Conservation (phyloP, 768 basidiomycete species). For the Ramaria sp. region DNA sequence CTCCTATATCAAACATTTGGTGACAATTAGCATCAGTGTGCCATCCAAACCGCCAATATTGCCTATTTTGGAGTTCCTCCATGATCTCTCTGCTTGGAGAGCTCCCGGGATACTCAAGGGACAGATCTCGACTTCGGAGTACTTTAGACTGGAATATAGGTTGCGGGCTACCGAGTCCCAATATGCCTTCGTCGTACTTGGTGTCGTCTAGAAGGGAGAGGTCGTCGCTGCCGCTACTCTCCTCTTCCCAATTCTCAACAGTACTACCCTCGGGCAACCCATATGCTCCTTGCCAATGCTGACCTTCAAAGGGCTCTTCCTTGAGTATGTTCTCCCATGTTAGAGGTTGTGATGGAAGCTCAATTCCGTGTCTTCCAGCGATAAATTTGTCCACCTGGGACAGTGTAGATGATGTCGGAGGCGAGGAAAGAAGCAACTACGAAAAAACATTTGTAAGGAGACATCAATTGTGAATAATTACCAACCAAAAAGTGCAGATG, state of each 20-base stretch:
- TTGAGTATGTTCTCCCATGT: conserved; percentile 74
- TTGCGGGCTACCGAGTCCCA: background rate
- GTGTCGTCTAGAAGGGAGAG: background rate
- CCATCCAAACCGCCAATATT: conserved; percentile 73
- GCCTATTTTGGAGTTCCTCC: conserved; percentile 49
- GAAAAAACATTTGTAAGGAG: background rate
- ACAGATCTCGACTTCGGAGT: background rate
- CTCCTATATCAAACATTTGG: conserved; percentile 47
- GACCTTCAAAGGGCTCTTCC: conserved; percentile 77
- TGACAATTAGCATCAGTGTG: conserved; percentile 31
- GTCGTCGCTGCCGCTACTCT: conserved; percentile 38
- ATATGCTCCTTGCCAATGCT: conserved; percentile 76
- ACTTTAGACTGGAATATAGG: background rate
- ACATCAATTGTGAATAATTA: background rate
- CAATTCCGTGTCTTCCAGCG: conserved; percentile 37
- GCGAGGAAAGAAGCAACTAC: conserved; percentile 46
- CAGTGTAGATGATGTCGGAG: conserved; percentile 39
- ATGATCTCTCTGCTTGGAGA: conserved; percentile 30
- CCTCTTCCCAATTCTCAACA: conserved; percentile 31
- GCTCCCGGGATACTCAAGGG: background rate
- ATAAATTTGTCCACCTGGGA: conserved; percentile 40
- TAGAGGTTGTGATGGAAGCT: conserved; percentile 25
- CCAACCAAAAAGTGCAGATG: conserved; percentile 66
- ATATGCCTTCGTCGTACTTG: background rate
- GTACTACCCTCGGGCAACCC: conserved; percentile 40